Percentiles rank a stretch among this genome's conserved stretches.
phyloP scores from a whole-genome alignment of 169 alveolate species.

The Plasmodium fragile region DNA sequence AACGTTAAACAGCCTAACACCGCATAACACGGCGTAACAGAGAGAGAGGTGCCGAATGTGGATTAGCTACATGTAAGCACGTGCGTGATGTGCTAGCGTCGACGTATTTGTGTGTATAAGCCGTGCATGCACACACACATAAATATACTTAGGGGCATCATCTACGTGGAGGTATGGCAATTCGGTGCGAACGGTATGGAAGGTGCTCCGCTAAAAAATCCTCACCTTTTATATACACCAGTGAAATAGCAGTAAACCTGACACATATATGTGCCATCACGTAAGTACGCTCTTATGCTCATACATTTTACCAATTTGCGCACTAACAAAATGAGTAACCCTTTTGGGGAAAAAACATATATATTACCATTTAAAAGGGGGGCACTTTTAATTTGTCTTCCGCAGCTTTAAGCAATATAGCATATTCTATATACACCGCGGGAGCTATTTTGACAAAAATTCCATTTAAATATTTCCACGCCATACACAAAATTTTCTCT shows the following conservation, averaged over 20 bases:
- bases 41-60: neutral
- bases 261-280: neutral
- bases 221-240: neutral
- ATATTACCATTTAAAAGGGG: neutral
- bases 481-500: neutral
- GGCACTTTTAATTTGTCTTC: constrained; percentile 8
- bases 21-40: neutral
- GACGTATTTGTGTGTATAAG: neutral
- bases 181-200: neutral
- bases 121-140: neutral
- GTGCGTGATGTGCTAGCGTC: neutral
- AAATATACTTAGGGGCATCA: neutral
- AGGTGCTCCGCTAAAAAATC: neutral
- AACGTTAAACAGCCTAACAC: neutral
- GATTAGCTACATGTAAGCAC: neutral
- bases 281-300: neutral
- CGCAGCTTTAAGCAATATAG: neutral
- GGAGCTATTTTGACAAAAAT: neutral
- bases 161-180: neutral
- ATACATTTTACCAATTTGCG: neutral
- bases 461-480: neutral
- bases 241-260: neutral
- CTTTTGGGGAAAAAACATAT: neutral
- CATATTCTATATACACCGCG: neutral
- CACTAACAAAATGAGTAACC: neutral